Base-by-base conservation (phyloP, 2,329 filamentous ascomycete species). In the Alternaria sp. region DNA sequence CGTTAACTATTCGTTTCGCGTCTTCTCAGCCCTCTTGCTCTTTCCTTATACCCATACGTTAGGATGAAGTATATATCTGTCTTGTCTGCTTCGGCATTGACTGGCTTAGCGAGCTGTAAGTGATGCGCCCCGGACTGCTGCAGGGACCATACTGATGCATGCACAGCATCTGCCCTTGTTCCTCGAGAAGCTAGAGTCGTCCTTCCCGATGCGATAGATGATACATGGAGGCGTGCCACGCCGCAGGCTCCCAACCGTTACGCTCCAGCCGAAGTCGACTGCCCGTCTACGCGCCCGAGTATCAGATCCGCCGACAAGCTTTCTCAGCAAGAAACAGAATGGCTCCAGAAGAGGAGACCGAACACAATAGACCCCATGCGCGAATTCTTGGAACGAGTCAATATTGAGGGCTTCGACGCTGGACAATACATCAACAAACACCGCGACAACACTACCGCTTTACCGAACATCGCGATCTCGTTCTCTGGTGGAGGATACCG, bases 401-500 rank as follows among this genome's bases (percentile, higher is more conserved):
- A 87, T 68, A 93, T 98, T 62, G 79, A 85, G n/a, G 87, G 85
- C 58, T 94, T 97, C 61, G 88, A 97, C 77, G 89, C 88, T n/a
- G 82, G 81, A 1, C 74, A 79, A 2, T 98, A 95, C 74, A 87
- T 98, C 68, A 83, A 88, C 53, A 79, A 79, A 2, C 76, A 86
- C 59, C 78, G 78, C 28, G 78, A 80, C 60, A 89, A 90, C 75
- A 80, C 80, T 0, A 82, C 83, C 14, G 80, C 82, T 1, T 69
- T 89, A 26, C 88, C 88, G 0, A 90, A 88, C 66, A 88, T 96
- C 61, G 92, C 83, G 14, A 85, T 96, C 62, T 91, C 92, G 10
- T 81, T 90, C 42, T 95, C 91, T 0, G 92, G 92, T 11, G 93
- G 93, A 73, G 93, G 93, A 34, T 96, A 95, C 75, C 84, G 93